Base-by-base conservation (phyloP, 495 filamentous ascomycete genomes). In the Aspergillus bridgeri region DNA sequence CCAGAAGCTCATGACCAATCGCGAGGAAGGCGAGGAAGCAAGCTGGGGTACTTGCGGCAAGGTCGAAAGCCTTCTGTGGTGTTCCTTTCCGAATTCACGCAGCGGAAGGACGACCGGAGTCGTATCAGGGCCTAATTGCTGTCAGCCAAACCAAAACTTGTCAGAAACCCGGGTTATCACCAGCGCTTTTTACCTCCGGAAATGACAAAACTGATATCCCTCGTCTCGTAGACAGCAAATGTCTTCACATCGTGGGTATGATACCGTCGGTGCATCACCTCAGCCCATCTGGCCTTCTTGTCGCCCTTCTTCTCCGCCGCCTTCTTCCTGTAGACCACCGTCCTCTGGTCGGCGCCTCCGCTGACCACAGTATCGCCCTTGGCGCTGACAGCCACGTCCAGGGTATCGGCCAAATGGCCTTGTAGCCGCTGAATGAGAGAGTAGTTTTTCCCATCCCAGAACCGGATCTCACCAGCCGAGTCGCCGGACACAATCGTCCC, bases 241-340 rank as follows among this genome's bases (percentile, higher is more conserved):
- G 92, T 84, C 73, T 97, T 96, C 60, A 98, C 91, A 77, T 99
- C 94, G 67, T 97, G 91, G 15, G 81, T 81, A 65, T 99, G 95
- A 65, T 89, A 89, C 65, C 91, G 80, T 56, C 86, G 77, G 63
- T 96, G 90, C 61, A 83, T 85, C n/a, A 89, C 75, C 73, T 94
- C 91, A 13, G 83, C 85, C 95, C 95, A 98, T 66, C 89, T 79
- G 57, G 69, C 69, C 27, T 75, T 75, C 50, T 84, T 81, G 51
- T 83, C 81, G 42, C 81, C 77, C 57, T 79, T 77, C 57, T 79
- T 81, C 48, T 82, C 81, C n/a, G 73, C 71, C 6, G 68, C 69
- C 50, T 75, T 74, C 59, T 75, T 76, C 71, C 83, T 84, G 69
- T 93, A 96, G 24, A 92, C 74, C 11, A 88, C 87, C 4, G 93